Conservation (phyloP, 768 basidiomycete species). For the Favolaschia claudopus region DNA sequence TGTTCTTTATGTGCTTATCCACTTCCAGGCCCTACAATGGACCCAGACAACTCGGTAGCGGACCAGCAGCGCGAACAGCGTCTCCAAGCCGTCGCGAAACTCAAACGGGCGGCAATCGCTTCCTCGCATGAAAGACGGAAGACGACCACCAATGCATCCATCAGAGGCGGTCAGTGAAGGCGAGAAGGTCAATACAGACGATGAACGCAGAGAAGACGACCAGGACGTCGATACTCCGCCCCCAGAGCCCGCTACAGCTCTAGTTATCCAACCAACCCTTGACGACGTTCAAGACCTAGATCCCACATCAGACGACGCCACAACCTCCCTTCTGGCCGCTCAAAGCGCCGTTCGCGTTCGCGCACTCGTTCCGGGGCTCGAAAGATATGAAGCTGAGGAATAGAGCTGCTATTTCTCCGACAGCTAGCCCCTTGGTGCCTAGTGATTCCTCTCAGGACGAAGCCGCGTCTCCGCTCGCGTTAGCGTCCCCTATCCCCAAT, state of each 20-base stretch:
- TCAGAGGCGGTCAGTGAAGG: constrained; percentile 85
- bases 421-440: constrained; percentile 51
- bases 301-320: constrained; percentile 49
- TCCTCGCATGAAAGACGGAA: constrained; percentile 90
- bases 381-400: constrained; percentile 75
- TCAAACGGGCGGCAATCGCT: constrained; percentile 92
- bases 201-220: constrained; percentile 41
- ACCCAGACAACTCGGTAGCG: constrained; percentile 39
- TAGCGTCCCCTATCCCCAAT: constrained; percentile 60
- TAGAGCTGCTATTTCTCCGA: constrained; percentile 55
- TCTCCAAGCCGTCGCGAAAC: constrained; percentile 86
- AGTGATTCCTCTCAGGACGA: constrained; percentile 81
- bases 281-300: constrained; percentile 33
- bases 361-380: constrained; percentile 82
- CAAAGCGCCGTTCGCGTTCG: constrained; percentile 77
- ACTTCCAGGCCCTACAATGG: constrained; percentile 39
- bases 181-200: constrained; percentile 61
- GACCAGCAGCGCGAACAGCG: constrained; percentile 79
- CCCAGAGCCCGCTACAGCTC: constrained; percentile 38
- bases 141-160: constrained; percentile 88
- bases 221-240: constrained; percentile 39
- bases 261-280: constrained; percentile 43
- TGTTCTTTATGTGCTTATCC: neutral
- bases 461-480: constrained; percentile 47
- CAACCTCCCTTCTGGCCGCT: constrained; percentile 49